Base-by-base conservation (phyloP, 805 yeast species). In the Clavispora santaluciae region DNA sequence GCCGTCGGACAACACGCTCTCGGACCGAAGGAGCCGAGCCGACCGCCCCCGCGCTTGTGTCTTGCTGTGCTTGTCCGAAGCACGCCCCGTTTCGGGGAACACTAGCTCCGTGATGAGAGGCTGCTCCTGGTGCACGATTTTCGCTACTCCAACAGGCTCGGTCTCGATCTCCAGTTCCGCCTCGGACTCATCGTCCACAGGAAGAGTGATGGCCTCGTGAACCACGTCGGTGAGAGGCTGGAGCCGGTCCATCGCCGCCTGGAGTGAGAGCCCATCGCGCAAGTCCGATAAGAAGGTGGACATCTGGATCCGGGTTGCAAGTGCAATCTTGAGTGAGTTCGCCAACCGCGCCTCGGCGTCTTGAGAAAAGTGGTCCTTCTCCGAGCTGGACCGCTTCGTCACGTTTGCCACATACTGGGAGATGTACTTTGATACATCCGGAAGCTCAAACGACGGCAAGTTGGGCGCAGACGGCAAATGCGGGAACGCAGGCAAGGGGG, bases 131-230 rank as follows among this genome's bases (percentile, higher is more conserved):
- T 72, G 72, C 2, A 63, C 68, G 6, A 79, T 76, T 5, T 65
- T 64, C 10, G 63, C 68, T 12, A 78, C 76, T 0, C 79, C 82
- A n/a, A 62, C 70, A 0, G 85, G 83, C 46, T 76, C 84, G 4
- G 76, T 55, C 22, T 47, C 54, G 25, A 54, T 54, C 5, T 57
- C 31, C 18, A 35, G 45, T 6, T 60, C 65, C 21, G 51, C 60
- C 12, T 60, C 65, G 24, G 53, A 51, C 5, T 42, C 41, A 28
- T 77, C 81, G 21, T 75, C 82, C 11, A 67, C 71, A 0, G 81
- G 81, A 33, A 75, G 60, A 13, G 73, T 62, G 9, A 77, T 63
- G 9, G 76, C 65, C 28, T 69, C 70, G 46, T 73, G 72, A 24
- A 77, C 64, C 22, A 75, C 61, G 40, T 70, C 59, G 49, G 71